A percentile compares a stretch with the other conserved stretches of the same genome.
Conservation (phyloP, 129 eudicot species). For the Helianthus annuus region DNA sequence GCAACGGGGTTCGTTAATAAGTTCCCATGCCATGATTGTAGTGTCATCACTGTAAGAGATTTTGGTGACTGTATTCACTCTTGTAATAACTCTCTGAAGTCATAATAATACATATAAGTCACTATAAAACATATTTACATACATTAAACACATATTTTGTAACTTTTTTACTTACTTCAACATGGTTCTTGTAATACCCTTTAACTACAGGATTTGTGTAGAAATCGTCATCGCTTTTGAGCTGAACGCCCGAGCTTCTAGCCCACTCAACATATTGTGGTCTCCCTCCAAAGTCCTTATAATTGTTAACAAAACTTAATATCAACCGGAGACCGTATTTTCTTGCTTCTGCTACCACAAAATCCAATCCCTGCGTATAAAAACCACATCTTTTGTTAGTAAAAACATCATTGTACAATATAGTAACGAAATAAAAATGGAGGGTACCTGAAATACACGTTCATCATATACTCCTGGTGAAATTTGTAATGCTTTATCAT, state of each 20-base stretch:
- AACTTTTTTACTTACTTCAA: constrained; percentile 35
- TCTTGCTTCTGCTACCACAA: constrained; percentile 70
- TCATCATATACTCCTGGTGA: constrained; percentile 84
- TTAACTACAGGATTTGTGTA: constrained; percentile 49
- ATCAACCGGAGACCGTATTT: constrained; percentile 56
- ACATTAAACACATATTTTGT: not conserved
- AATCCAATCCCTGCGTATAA: constrained; percentile 61
- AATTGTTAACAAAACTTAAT: constrained; percentile 67
- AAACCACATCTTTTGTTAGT: not conserved
- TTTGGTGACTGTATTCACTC: constrained; percentile 59
- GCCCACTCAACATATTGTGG: constrained; percentile 77
- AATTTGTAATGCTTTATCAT: constrained; percentile 60
- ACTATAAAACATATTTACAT: not conserved
- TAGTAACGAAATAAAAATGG: not conserved
- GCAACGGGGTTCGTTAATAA: constrained; percentile 85
- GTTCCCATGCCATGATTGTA: constrained; percentile 87
- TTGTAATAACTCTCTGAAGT: constrained; percentile 58
- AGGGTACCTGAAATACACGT: constrained; percentile 67
- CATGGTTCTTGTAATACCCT: constrained; percentile 59
- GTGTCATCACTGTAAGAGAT: constrained; percentile 59
- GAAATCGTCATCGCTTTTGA: constrained; percentile 52
- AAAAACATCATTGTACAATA: not conserved
- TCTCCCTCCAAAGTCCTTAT: constrained; percentile 77
- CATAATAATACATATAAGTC: not conserved
- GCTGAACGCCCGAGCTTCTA: constrained; percentile 49